Conservation (phyloP, 129 eudicot genomes). For the Flaveria linearis region DNA sequence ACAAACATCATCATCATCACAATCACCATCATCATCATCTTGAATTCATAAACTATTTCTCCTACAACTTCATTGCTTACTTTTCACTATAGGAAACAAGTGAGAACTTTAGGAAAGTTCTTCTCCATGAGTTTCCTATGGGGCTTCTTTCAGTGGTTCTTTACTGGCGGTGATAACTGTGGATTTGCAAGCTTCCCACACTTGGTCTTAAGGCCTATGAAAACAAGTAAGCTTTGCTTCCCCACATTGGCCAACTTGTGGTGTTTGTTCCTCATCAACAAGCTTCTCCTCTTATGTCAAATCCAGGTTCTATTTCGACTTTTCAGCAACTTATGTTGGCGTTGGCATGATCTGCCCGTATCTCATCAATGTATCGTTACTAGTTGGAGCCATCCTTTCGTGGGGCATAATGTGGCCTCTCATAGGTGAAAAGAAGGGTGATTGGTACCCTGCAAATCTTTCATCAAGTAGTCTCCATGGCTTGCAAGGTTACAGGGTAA, state of each 20-base stretch:
- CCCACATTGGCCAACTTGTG: not conserved
- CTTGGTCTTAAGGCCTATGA: slow-evolving; percentile 78
- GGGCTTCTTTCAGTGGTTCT: slow-evolving; percentile 99
- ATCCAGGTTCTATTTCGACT: slow-evolving; percentile 45
- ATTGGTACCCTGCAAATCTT: slow-evolving; percentile 71
- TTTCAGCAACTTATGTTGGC: slow-evolving; percentile 50
- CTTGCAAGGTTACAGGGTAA: slow-evolving; percentile 93
- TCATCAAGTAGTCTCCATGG: slow-evolving; percentile 62
- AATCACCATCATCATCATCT: not conserved
- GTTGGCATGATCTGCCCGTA: slow-evolving; percentile 51
- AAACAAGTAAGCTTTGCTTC: slow-evolving; percentile 46
- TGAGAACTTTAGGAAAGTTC: slow-evolving; percentile 74
- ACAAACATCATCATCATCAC: not conserved
- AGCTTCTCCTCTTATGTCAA: slow-evolving; percentile 14
- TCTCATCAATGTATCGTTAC: slow-evolving; percentile 37
- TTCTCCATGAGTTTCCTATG: slow-evolving; percentile 93
- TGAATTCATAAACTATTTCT: too few relatives aligned
- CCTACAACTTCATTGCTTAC: not conserved
- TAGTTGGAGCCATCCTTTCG: slow-evolving; percentile 76
- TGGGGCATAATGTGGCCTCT: slow-evolving; percentile 99
- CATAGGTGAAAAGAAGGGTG: slow-evolving; percentile 59
- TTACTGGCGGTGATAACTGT: slow-evolving; percentile 80
- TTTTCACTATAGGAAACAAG: slow-evolving; percentile 77
- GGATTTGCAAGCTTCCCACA: slow-evolving; percentile 72
- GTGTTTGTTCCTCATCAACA: slow-evolving; percentile 7